Evolutionary conservation across 2,329 filamentous ascomycete genomes (phyloP).

Genomic region (Sporothrix brasiliensis): DNA sequence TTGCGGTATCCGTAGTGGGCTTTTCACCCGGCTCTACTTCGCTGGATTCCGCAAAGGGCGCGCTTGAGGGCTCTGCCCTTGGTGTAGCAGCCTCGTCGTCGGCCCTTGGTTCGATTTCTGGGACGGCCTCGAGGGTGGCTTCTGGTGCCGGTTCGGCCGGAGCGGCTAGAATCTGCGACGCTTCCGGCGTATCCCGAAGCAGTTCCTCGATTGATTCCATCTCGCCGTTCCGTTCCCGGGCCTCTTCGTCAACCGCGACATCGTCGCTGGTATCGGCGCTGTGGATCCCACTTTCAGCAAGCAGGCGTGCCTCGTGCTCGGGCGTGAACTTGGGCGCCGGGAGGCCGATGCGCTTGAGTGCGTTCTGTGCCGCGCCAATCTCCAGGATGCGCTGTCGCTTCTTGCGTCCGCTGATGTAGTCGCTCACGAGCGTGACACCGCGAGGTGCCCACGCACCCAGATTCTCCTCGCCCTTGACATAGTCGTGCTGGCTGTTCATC

Average conservation of each 20-base stretch:
- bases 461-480: slow-evolving; percentile 92
- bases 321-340: slow-evolving; percentile 45
- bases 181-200: slow-evolving; percentile 60
- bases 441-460: slow-evolving; percentile 83
- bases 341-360: slow-evolving; percentile 62
- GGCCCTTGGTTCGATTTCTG: neutral
- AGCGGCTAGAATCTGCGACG: slow-evolving; percentile 47
- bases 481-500: slow-evolving; percentile 92
- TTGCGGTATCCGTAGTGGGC: neutral
- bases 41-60: neutral
- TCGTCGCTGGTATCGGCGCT: slow-evolving; percentile 44
- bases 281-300: slow-evolving; percentile 38
- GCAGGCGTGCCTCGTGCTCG: slow-evolving; percentile 26
- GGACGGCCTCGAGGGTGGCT: neutral
- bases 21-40: neutral
- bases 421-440: slow-evolving; percentile 86
- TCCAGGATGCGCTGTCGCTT: slow-evolving; percentile 75
- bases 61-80: neutral
- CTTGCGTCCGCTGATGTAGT: slow-evolving; percentile 77
- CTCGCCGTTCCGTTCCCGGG: slow-evolving; percentile 38
- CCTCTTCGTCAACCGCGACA: slow-evolving; percentile 37
- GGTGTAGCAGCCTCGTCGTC: neutral
- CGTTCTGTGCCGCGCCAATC: slow-evolving; percentile 72
- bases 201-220: slow-evolving; percentile 60
- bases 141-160: neutral